phyloP scores from a whole-genome alignment of 1,139 yeast genomes.

The Nakaseomyces nivariensis region DNA sequence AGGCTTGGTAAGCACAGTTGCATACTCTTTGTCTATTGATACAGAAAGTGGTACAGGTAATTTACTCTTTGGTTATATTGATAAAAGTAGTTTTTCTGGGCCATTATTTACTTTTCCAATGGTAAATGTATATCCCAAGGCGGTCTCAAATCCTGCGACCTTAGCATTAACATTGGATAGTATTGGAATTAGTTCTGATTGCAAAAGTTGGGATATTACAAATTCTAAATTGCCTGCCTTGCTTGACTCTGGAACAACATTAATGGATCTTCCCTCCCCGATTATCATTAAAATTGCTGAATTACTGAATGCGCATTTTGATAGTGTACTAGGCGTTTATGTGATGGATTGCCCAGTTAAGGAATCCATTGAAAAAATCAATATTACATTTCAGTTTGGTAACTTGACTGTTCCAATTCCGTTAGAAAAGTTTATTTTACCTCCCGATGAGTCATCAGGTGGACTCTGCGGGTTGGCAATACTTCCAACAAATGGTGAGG shows the following conservation, averaged over 20 bases:
- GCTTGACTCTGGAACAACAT: constrained; percentile 63
- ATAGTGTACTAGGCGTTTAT: constrained; percentile 31
- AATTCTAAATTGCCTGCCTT: constrained; percentile 35
- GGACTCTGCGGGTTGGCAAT: constrained; percentile 32
- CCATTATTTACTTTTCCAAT: constrained; percentile 37
- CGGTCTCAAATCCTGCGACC: constrained; percentile 29
- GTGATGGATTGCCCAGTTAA: constrained; percentile 27
- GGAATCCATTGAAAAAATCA: constrained; percentile 4
- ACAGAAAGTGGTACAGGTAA: constrained; percentile 33
- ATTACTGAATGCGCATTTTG: constrained; percentile 33
- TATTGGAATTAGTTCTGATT: constrained; percentile 24
- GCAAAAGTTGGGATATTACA: constrained; percentile 23
- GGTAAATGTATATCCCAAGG: constrained; percentile 29
- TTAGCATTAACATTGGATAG: constrained; percentile 39
- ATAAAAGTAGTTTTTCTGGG: constrained; percentile 40
- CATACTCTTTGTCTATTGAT: constrained; percentile 45
- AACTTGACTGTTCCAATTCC: constrained; percentile 43
- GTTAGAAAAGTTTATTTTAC: constrained; percentile 32
- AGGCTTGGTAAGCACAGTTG: constrained; percentile 42
- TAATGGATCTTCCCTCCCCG: constrained; percentile 42
- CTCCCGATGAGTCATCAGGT: constrained; percentile 10
- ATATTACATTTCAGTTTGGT: constrained; percentile 41
- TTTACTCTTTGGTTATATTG: constrained; percentile 48
- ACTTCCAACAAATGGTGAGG: constrained; percentile 23
- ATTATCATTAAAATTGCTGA: constrained; percentile 34